Conservation (phyloP, 2,329 filamentous ascomycete species). For the Phaeosphaeriaceae sp. region DNA sequence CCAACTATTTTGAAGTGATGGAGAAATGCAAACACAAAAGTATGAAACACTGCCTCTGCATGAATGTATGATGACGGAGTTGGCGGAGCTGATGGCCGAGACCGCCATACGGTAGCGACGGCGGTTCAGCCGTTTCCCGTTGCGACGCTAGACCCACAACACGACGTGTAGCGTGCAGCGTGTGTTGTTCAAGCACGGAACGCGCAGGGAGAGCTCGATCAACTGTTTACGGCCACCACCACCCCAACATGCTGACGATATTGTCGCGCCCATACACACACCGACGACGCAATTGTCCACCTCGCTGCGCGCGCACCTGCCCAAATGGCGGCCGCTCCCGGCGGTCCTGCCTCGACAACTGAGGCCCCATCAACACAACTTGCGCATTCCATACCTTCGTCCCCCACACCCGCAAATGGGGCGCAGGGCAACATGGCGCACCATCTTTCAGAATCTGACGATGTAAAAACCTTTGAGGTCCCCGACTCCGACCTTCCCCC, state of each 20-base stretch:
- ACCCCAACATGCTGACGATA: conserved; percentile 35
- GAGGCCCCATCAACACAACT: conserved; percentile 33
- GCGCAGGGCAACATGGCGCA: conserved; percentile 32
- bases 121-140: background rate
- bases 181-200: conserved; percentile 14
- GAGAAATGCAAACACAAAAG: background rate
- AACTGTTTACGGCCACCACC: conserved; percentile 8
- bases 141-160: background rate
- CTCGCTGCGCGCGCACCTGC: conserved; percentile 24
- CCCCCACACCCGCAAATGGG: conserved; percentile 18
- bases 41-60: background rate
- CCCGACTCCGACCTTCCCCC: conserved; percentile 50
- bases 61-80: background rate
- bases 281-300: conserved; percentile 26
- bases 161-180: conserved; percentile 14
- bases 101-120: too few relatives aligned
- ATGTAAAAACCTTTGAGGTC: conserved; percentile 42
- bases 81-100: background rate
- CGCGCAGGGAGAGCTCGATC: conserved; percentile 11
- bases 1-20: background rate
- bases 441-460: conserved; percentile 37
- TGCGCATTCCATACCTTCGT: conserved; percentile 22
- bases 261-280: conserved; percentile 6
- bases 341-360: conserved; percentile 29
- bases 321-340: conserved; percentile 30